Base-by-base conservation (phyloP, 257 asterid genomes). In the Nicotiana benthamiana region DNA sequence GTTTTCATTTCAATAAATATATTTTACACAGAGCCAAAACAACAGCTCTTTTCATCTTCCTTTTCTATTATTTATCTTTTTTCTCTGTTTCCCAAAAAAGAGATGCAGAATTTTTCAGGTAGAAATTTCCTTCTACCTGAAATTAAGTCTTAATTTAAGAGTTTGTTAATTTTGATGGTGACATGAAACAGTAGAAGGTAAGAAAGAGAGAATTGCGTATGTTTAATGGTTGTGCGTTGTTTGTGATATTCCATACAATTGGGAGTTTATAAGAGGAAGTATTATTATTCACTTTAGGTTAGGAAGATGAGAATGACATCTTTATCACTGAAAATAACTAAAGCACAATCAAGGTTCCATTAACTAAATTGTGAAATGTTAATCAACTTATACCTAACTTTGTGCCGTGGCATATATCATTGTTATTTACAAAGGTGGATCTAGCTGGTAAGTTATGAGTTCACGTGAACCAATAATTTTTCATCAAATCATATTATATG, bases 171-270 rank as follows among this genome's bases (percentile, higher is more conserved):
- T 18, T 56, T 18, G 67, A 34, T 10, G 9, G 3, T 34, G 75
- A 18, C 17, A 11, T 66, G 28, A 66, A 66, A 66, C 26, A 9
- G 4, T 18, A 4, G 1, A 15, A n/a, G 51, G 61, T 7, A 56
- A 56, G n/a, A 2, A 17, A 56, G 3, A 56, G 24, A 56, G 24
- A 56, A 56, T 17, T 56, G 11, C 61, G 61, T 56, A 56, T 56
- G 61, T 26, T 18, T 4, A 4, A 34, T 9, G 56, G 56, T 0
- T 51, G 18, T 11, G 64, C 18, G 28, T 59, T 53, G 80, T 83
- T 72, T 80, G 83, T 63, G 87, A 68, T 53, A 64, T 34, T 82
- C 82, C 83, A 27, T 82, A 74, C 70, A 72, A 82, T 83, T 81
- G 86, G 84, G 81, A 36, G 22, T 28, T 77, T 79, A 17, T 77